Evolutionary conservation across 1,284 basidiomycete species (phyloP).

Genomic region (Malassezia furfur): DNA sequence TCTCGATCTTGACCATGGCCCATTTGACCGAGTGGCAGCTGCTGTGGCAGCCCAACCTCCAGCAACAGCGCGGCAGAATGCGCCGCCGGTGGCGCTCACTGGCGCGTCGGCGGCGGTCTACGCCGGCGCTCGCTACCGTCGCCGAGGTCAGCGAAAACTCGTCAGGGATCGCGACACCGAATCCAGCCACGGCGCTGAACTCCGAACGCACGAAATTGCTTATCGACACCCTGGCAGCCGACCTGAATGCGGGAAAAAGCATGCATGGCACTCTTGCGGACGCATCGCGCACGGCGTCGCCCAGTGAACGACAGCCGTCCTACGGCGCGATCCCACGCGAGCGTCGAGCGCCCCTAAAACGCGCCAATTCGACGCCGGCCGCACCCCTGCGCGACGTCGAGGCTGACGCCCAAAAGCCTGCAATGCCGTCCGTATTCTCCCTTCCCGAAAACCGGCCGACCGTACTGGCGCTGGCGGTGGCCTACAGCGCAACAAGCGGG

Average conservation of each 20-base stretch:
- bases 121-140: conserved; percentile 41
- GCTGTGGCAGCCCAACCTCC: conserved; percentile 19
- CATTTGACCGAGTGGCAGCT: conserved; percentile 47
- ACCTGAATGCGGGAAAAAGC: neutral
- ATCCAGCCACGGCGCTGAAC: conserved; percentile 10
- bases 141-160: conserved; percentile 44
- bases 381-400: neutral
- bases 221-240: neutral
- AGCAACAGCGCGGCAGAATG: conserved; percentile 10
- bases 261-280: conserved; percentile 12
- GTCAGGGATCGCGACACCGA: conserved; percentile 40
- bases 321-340: neutral
- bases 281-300: neutral
- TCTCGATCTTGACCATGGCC: conserved; percentile 51
- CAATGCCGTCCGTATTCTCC: neutral
- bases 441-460: conserved; percentile 44
- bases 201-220: conserved; percentile 2
- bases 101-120: conserved; percentile 26
- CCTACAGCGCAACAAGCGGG: conserved; percentile 79
- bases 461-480: conserved; percentile 65
- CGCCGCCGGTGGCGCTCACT: conserved; percentile 11
- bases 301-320: neutral
- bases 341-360: neutral
- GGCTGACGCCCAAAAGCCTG: neutral
- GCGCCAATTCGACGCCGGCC: neutral